Percentiles rank a stretch among this genome's conserved stretches.
Conservation (phyloP, 306 rosid species). For the Quillaja saponaria region DNA sequence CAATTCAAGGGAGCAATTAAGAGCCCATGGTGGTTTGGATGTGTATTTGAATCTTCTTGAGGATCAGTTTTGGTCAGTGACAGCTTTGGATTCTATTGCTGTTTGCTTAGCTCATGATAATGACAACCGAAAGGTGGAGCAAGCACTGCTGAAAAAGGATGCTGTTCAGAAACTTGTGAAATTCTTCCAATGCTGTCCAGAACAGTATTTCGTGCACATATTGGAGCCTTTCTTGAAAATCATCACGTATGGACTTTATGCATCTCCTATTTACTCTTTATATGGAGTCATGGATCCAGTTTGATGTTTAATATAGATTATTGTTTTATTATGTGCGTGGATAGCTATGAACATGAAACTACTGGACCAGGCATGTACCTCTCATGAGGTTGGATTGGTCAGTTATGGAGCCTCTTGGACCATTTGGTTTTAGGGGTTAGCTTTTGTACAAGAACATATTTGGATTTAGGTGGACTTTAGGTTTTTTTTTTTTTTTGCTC, state of each 20-base stretch:
- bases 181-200: slow-evolving; percentile 96
- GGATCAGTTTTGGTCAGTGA: slow-evolving; percentile 92
- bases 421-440: not conserved
- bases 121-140: slow-evolving; percentile 93
- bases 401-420: not conserved
- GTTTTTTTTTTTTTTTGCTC: no score
- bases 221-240: slow-evolving; percentile 98
- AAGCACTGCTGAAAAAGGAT: slow-evolving; percentile 87
- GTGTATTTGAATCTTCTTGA: slow-evolving; percentile 96
- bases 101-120: slow-evolving; percentile 96
- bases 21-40: slow-evolving; percentile 99
- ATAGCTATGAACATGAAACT: slow-evolving; percentile 15
- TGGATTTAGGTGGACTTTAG: no score
- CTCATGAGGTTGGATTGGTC: slow-evolving; percentile 16
- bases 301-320: not conserved
- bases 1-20: slow-evolving; percentile 94
- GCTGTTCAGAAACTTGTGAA: slow-evolving; percentile 95
- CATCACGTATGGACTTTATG: slow-evolving; percentile 66
- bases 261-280: slow-evolving; percentile 20
- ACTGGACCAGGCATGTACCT: slow-evolving; percentile 13
- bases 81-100: slow-evolving; percentile 94
- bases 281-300: slow-evolving; percentile 16
- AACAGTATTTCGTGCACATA: slow-evolving; percentile 91
- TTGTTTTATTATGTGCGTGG: not conserved
- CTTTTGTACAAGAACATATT: no score